These are phyloP conservation scores for Fusarium abutilonis DNA, from an alignment of 2,329 filamentous ascomycete genomes.

Conservation along the genomic window DNA sequence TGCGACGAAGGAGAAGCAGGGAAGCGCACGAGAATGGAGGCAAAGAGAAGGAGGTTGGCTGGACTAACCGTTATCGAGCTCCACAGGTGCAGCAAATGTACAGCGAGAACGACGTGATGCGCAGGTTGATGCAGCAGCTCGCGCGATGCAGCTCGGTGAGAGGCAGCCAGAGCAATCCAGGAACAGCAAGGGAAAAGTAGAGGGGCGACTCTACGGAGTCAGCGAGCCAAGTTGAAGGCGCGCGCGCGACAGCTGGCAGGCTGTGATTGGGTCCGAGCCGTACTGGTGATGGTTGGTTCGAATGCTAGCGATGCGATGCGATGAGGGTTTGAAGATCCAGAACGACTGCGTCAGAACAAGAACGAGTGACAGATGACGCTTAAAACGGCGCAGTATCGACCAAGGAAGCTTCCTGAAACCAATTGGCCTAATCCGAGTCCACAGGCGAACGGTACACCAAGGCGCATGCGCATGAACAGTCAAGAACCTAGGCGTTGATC, in stretches of 20 bases:
- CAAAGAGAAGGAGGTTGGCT: slow-evolving; percentile 42
- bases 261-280: slow-evolving; percentile 48
- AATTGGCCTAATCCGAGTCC: slow-evolving; percentile 41
- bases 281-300: slow-evolving; percentile 39
- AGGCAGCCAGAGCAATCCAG: slow-evolving; percentile 37
- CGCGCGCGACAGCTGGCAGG: slow-evolving; percentile 50
- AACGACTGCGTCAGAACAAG: slow-evolving; percentile 34
- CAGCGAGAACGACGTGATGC: slow-evolving; percentile 38
- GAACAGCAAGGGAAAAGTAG: slow-evolving; percentile 25
- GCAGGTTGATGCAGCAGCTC: slow-evolving; percentile 40
- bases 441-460: slow-evolving; percentile 29
- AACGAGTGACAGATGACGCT: slow-evolving; percentile 43
- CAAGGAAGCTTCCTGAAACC: slow-evolving; percentile 31
- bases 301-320: slow-evolving; percentile 36
- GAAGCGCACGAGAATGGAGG: slow-evolving; percentile 36
- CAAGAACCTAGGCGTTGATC: slow-evolving; percentile 26
- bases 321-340: slow-evolving; percentile 40
- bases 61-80: slow-evolving; percentile 41
- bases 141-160: slow-evolving; percentile 44
- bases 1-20: slow-evolving; percentile 39
- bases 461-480: slow-evolving; percentile 38
- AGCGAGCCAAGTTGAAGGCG: slow-evolving; percentile 40
- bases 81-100: slow-evolving; percentile 42
- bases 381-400: slow-evolving; percentile 29
- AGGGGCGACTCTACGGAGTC: slow-evolving; percentile 35